These are phyloP conservation scores for Cokeromyces recurvatus DNA, from an alignment of 371 early-diverging fungal species.

Conservation along the genomic window DNA sequence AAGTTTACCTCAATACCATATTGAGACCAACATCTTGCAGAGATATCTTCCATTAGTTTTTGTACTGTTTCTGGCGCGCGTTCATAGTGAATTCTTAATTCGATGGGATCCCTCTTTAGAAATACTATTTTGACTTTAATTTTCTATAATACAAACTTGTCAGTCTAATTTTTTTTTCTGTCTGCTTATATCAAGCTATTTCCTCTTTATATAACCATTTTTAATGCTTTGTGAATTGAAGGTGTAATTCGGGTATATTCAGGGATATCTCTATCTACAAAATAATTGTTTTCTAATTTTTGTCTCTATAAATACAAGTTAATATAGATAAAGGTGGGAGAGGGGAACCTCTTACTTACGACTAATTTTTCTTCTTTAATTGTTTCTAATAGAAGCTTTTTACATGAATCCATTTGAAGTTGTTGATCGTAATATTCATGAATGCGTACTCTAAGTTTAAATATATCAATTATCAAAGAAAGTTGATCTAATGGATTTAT, in stretches of 20 bases:
- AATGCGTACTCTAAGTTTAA: not conserved
- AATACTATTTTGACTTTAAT: not conserved
- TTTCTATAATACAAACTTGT: conserved; percentile 1
- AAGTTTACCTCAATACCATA: conserved; percentile 28
- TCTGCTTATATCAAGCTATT: too few species aligned
- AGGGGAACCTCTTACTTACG: not conserved
- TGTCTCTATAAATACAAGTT: not conserved
- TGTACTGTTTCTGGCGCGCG: conserved; percentile 2
- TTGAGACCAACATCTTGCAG: conserved; percentile 17
- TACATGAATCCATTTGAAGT: not conserved
- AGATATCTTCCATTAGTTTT: conserved; percentile 19
- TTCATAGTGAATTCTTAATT: conserved; percentile 7
- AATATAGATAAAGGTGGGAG: too few species aligned
- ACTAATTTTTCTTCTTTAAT: conserved; percentile 2
- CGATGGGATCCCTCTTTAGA: not conserved
- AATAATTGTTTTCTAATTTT: not conserved
- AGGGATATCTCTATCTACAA: not conserved
- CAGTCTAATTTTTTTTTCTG: too few species aligned
- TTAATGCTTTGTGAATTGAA: not conserved
- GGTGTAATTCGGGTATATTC: conserved; percentile 1
- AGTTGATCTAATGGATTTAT: conserved; percentile 1
- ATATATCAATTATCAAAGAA: not conserved
- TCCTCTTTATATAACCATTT: not conserved
- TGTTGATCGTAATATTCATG: conserved; percentile 1
- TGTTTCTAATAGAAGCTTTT: not conserved